These are phyloP conservation scores for Pichia thaimueangensis DNA, from an alignment of 805 yeast genomes.

Conservation along the genomic window DNA sequence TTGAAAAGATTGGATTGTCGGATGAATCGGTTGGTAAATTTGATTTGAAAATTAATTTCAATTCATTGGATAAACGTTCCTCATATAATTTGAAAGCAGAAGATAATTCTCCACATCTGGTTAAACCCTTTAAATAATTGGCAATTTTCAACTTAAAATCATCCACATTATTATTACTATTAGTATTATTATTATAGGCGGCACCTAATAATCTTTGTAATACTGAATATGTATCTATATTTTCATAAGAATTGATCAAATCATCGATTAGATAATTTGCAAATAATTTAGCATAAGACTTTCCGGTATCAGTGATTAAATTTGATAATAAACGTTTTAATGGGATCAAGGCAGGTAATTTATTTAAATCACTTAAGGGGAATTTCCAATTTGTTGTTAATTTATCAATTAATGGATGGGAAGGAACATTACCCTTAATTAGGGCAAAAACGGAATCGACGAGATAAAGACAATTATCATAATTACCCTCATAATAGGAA, in stretches of 20 bases:
- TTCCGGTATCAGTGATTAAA: constrained; percentile 61
- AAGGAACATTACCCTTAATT: constrained; percentile 44
- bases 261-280: constrained; percentile 52
- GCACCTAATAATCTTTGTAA: constrained; percentile 1
- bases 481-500: constrained; percentile 38
- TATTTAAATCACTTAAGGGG: constrained; percentile 36
- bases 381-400: constrained; percentile 39
- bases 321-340: constrained; percentile 47
- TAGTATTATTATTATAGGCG: constrained; percentile 47
- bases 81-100: constrained; percentile 60
- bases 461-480: constrained; percentile 49
- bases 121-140: constrained; percentile 45
- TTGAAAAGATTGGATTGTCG: constrained; percentile 12
- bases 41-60: constrained; percentile 63
- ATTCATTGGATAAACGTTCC: constrained; percentile 60
- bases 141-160: constrained; percentile 59
- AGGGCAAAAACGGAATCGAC: constrained; percentile 52
- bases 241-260: constrained; percentile 49
- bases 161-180: constrained; percentile 43
- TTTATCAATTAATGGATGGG: constrained; percentile 23
- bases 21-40: constrained; percentile 49
- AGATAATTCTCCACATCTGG: constrained; percentile 53
- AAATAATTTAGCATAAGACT: constrained; percentile 56
- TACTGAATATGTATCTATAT: not conserved
- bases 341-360: constrained; percentile 44